Base-by-base conservation (phyloP, 2,329 filamentous ascomycete genomes). In the Beauveria pseudobassiana region DNA sequence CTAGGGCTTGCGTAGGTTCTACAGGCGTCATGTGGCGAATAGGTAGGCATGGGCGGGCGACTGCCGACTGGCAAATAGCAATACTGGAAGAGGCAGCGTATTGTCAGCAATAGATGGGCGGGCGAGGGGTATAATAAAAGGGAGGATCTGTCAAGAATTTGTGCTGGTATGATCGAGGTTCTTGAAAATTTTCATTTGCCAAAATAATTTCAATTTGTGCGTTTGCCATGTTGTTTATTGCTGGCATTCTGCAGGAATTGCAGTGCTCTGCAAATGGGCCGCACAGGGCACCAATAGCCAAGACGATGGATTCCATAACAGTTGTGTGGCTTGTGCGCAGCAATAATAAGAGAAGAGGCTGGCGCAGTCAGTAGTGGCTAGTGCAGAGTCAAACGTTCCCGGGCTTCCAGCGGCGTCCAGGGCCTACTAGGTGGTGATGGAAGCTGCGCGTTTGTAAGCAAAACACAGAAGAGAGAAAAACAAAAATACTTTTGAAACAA, bases 41-140 rank as follows among this genome's bases (percentile, higher is more conserved):
- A 14, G 5, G 30, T 5, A 30, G 30, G 42, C 42, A 3, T 42
- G 30, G 12, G 24, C 10, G 40, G 18, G 40, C 53, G 53, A 56
- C 22, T 56, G 53, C 53, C 40, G 53, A 56, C 54, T 48, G 54
- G 54, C 54, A 56, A 56, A 56, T 48, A n/a, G 42, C 28, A 56
- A 43, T 43, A 38, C 51, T 43, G 22, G 51, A 5, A 42, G n/a
- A 46, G 26, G 42, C 10, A 46, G n/a, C 7, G 43, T 38, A 57
- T 57, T 46, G 54, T 57, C 28, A 57, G 42, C 42, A 57, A 12
- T 9, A 26, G 18, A n/a, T 34, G 53, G 34, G 22, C 10, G 26
- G n/a, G 20, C 54, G 42, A 55, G 38, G 40, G 24, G 24, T 14
- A 20, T 45, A 12, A 43, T 16, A 34, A 22, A 48, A 12, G 54